phyloP scores from a whole-genome alignment of 78 protist genomes.

The Tieghemostelium lacteum region DNA sequence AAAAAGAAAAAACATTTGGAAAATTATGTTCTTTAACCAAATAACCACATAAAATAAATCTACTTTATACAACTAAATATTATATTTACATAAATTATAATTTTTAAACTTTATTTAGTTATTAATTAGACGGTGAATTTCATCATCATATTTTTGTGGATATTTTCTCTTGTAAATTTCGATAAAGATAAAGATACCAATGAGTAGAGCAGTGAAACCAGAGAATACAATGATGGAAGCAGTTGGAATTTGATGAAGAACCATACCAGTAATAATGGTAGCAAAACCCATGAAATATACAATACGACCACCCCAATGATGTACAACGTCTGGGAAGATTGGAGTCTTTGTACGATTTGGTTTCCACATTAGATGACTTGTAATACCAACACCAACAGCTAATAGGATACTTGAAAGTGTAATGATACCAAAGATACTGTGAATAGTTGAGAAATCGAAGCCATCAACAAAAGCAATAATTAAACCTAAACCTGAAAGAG shows the following conservation, averaged over 20 bases:
- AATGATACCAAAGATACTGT: conserved; percentile 48
- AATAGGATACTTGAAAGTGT: conserved; percentile 1
- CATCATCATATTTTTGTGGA: conserved; percentile 7
- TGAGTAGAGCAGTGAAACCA: conserved; percentile 31
- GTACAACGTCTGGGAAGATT: conserved; percentile 69
- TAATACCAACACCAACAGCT: conserved; percentile 33
- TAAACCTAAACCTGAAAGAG: conserved; percentile 30
- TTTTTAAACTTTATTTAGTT: too few relatives aligned
- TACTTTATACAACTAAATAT: too few relatives aligned
- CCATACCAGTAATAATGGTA: conserved; percentile 69
- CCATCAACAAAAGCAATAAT: conserved; percentile 40
- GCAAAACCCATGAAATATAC: conserved; percentile 11
- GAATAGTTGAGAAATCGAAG: conserved; percentile 27
- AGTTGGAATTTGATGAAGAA: conserved; percentile 24
- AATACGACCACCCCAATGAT: conserved; percentile 53
- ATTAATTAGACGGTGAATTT: not conserved
- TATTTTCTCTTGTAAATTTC: conserved; percentile 41
- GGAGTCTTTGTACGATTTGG: conserved; percentile 58
- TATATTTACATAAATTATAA: too few relatives aligned
- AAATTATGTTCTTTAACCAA: not conserved
- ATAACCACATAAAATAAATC: not conserved
- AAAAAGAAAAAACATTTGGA: not conserved
- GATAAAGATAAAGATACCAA: conserved; percentile 11
- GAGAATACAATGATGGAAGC: conserved; percentile 30
- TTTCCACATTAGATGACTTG: conserved; percentile 46